Conservation (phyloP, 1,284 basidiomycete genomes). For the Amylostereum areolatum region DNA sequence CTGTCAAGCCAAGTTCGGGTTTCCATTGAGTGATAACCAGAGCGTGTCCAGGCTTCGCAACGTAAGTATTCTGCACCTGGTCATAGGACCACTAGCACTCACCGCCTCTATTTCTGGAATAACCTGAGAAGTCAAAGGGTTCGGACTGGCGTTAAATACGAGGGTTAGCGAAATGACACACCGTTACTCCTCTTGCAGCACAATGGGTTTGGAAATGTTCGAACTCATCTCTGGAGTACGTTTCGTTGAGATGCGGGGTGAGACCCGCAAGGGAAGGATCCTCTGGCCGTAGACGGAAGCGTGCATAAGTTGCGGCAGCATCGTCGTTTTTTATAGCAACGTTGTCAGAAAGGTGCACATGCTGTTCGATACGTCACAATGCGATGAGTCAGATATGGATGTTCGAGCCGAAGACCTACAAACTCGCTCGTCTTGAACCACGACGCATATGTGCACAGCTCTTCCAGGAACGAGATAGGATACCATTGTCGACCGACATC, state of each 20-base stretch:
- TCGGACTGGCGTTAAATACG: too few relatives aligned
- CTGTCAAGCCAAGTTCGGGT: constrained; percentile 27
- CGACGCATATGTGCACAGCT: constrained; percentile 31
- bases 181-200: constrained; percentile 27
- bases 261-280: constrained; percentile 24
- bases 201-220: constrained; percentile 25
- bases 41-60: constrained; percentile 26
- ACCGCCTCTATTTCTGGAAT: constrained; percentile 32
- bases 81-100: constrained; percentile 1
- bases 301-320: constrained; percentile 25
- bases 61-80: neutral
- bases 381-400: constrained; percentile 5
- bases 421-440: constrained; percentile 34
- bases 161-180: constrained; percentile 9
- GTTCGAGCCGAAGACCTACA: constrained; percentile 13
- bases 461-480: constrained; percentile 23
- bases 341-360: constrained; percentile 24
- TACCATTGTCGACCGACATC: constrained; percentile 32
- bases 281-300: constrained; percentile 29
- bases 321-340: constrained; percentile 18
- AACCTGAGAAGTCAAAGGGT: constrained; percentile 11
- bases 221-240: constrained; percentile 26
- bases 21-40: constrained; percentile 34
- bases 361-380: constrained; percentile 7
- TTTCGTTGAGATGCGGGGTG: constrained; percentile 28